Percentiles rank a stretch among this genome's conserved stretches.
Conservation (phyloP, 305 asterid genomes). For the Galium porrigens region DNA sequence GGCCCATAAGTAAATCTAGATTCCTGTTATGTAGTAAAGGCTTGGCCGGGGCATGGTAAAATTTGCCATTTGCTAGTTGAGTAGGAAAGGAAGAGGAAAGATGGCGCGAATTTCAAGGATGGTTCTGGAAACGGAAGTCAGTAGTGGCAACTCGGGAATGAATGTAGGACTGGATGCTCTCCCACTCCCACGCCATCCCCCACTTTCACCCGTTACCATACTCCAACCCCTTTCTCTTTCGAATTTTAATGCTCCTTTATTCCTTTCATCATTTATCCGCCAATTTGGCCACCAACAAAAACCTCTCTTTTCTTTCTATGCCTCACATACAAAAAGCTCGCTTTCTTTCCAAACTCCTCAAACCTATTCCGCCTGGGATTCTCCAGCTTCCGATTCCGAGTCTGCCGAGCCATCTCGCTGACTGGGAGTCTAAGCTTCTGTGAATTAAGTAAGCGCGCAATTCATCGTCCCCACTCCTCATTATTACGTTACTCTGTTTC, state of each 20-base stretch:
- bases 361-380: background rate
- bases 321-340: background rate
- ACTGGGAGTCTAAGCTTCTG: background rate
- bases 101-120: conserved; percentile 36
- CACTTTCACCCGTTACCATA: background rate
- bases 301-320: background rate
- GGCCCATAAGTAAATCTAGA: no score
- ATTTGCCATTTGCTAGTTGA: no score
- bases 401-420: background rate
- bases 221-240: background rate
- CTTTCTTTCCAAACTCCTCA: background rate
- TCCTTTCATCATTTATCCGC: background rate
- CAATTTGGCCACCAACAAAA: conserved; percentile 1
- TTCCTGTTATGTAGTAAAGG: no score
- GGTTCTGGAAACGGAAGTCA: conserved; percentile 16
- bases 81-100: background rate
- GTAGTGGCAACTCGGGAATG: conserved; percentile 29
- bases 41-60: no score
- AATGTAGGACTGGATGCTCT: conserved; percentile 11
- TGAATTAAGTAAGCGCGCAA: background rate
- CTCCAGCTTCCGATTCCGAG: background rate
- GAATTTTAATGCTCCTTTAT: background rate
- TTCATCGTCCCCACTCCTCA: background rate
- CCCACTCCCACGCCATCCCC: background rate
- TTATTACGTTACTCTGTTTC: background rate